Base-by-base conservation (phyloP, 1,284 basidiomycete genomes). In the Cutaneotrichosporon cyanovorans region DNA sequence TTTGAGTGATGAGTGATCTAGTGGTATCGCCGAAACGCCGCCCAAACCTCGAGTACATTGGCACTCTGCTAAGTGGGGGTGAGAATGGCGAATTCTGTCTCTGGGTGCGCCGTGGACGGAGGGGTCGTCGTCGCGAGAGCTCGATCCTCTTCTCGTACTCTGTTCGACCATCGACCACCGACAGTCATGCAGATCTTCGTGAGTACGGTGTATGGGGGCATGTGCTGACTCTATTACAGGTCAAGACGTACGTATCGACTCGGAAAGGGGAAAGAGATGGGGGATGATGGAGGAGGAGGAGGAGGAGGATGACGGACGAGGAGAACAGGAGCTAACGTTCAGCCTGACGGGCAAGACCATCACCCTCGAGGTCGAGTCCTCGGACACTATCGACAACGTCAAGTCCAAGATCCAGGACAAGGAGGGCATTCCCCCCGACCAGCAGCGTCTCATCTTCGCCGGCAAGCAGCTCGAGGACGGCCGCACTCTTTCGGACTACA, bases 401-500 rank as follows among this genome's bases (percentile, higher is more conserved):
- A 77, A 77, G 72, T 72, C 75, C 59, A 74, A 73, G 75, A 78
- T 78, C 67, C 77, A 76, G 68, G 75, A 76, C 71, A 77, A 76
- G 73, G 75, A 77, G 68, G 75, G 85, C 58, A 91, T 90, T 58
- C 88, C 88, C 55, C 88, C 88, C 57, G 88, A 91, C 75, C 88
- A 92, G 73, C 88, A 92, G 71, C 86, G 88, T 65, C 79, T 91
- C 59, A 93, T 93, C 75, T 93, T 92, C 62, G 88, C 87, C 57
- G 87, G 89, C 60, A 93, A 92, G 80, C 89, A 93, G 74, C 84
- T 96, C 60, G 91, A 95, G 76, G 91, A 96, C 73, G 91, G 91
- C 53, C 85, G 90, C 65, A 95, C 90, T 35, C 78, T 95, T 50
- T 84, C 79, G 63, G 91, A 95, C 77, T 95, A 95, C 78, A 93